Conservation (phyloP, 805 yeast genomes). For the Pichia cephalocereana region DNA sequence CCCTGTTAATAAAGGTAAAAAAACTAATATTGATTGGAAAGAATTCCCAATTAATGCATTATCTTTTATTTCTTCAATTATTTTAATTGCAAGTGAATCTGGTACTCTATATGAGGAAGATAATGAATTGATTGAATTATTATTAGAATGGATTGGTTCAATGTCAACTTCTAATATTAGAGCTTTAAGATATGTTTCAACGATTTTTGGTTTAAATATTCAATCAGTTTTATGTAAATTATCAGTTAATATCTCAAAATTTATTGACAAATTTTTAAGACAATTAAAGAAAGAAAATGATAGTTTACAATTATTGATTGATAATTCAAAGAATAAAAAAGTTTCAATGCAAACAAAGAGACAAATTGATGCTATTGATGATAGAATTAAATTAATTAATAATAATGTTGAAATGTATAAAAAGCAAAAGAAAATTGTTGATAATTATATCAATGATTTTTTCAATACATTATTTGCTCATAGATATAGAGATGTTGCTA, state of each 20-base stretch:
- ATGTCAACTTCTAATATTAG: slow-evolving; percentile 62
- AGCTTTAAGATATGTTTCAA: slow-evolving; percentile 60
- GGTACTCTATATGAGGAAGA: slow-evolving; percentile 43
- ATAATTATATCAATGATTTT: slow-evolving; percentile 54
- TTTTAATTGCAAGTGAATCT: slow-evolving; percentile 48
- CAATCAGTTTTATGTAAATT: slow-evolving; percentile 52
- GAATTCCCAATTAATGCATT: slow-evolving; percentile 45
- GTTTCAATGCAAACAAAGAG: slow-evolving; percentile 20
- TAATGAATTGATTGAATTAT: slow-evolving; percentile 39
- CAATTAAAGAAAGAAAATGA: slow-evolving; percentile 29
- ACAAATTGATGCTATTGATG: slow-evolving; percentile 26
- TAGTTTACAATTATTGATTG: slow-evolving; percentile 6
- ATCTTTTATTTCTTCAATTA: slow-evolving; percentile 45
- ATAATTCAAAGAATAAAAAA: slow-evolving; percentile 7
- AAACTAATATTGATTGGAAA: slow-evolving; percentile 36
- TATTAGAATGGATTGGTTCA: slow-evolving; percentile 69
- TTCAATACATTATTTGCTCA: slow-evolving; percentile 60
- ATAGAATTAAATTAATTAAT: slow-evolving; percentile 39
- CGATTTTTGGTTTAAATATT: slow-evolving; percentile 48
- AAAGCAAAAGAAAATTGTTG: slow-evolving; percentile 42
- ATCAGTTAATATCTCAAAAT: slow-evolving; percentile 28
- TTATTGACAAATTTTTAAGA: slow-evolving; percentile 34
- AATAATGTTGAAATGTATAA: slow-evolving; percentile 32
- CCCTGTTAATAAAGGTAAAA: slow-evolving; percentile 4
- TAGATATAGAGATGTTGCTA: slow-evolving; percentile 74